Evolutionary conservation across 306 rosid genomes (phyloP), one percentile per base, ranked within the genome.

Genomic region (Clitoria ternatea): DNA sequence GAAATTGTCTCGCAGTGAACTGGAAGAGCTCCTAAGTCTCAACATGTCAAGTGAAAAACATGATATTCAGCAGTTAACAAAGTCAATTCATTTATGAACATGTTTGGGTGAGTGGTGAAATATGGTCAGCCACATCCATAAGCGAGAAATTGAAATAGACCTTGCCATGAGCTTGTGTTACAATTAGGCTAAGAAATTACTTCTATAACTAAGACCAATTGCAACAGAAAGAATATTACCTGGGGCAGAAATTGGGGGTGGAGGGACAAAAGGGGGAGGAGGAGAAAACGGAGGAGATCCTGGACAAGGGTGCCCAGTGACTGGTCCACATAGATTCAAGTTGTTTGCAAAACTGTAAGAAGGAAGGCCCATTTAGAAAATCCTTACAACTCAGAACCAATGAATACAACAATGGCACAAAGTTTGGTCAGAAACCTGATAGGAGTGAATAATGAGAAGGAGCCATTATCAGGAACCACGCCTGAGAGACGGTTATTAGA

Each of bases 251-350:
- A 86, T 80, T 39, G 99, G 95, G 1, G 97, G 89, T 6, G 99
- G 96, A 47, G 96, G 99, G 4, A 91, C 90, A 87, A 91, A 95
- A 19, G 99, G 99, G 3, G 99, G 99, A 72, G 99, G 99, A 56
- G 99, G 99, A 62, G 99, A 91, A 80, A 95, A 95, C 66, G 99
- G 99, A 44, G 99, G 99, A 59, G 99, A 91, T 66, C 97, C 97
- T 14, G 99, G 99, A 86, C 99, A 95, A 20, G 99, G 99, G 43
- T 63, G 97, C 45, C 96, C 96, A 56, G 99, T 89, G 24, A 95
- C 99, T n/a, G 97, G 99, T 61, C 99, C 99, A 76, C 99, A 95
- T 11, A 95, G 89, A 82, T 27, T 85, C 89, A 84, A 32, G 85
- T 95, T 95, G 81, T 91, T 95, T 30, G 97, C 96, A 89, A 91